Conservation (phyloP, 208 protist genomes). For the Trypanosoma grayi region DNA sequence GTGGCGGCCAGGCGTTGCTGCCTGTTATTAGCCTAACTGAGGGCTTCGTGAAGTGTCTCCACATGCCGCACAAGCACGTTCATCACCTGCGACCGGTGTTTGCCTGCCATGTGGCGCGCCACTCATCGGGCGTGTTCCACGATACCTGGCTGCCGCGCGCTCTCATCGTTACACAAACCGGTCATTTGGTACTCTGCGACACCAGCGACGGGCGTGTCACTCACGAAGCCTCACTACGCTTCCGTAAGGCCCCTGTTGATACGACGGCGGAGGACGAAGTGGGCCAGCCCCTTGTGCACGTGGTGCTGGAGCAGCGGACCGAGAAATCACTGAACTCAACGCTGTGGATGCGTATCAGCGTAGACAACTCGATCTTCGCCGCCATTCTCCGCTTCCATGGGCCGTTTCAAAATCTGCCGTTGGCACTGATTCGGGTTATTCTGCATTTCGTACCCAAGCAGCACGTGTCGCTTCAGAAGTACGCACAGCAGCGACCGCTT, state of each 20-base stretch:
- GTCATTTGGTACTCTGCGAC: conserved; percentile 15
- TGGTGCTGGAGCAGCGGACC: not conserved
- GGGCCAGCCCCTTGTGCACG: conserved; percentile 1
- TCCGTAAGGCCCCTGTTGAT: not conserved
- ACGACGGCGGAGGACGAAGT: too few relatives aligned
- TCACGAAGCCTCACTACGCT: conserved; percentile 12
- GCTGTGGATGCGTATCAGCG: conserved; percentile 5
- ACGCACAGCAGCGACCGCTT: not conserved
- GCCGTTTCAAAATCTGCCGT: not conserved
- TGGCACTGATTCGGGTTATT: conserved; percentile 8
- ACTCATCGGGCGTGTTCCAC: not conserved
- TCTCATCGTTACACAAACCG: conserved; percentile 18
- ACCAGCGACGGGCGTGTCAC: conserved; percentile 17
- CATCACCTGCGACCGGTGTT: conserved; percentile 5
- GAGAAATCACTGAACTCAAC: not conserved
- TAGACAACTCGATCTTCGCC: conserved; percentile 4
- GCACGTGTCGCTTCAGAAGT: conserved; percentile 8
- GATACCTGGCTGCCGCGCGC: conserved; percentile 15
- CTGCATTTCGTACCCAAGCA: conserved; percentile 8
- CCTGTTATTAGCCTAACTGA: conserved; percentile 3
- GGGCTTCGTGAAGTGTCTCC: conserved; percentile 3
- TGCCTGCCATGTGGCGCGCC: conserved; percentile 3
- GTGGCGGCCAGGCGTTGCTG: not conserved
- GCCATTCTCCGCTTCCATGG: conserved; percentile 16
- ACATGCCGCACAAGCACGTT: not conserved